phyloP scores from a whole-genome alignment of 176 grass and related monocot species.

The Pontederia paniculata region DNA sequence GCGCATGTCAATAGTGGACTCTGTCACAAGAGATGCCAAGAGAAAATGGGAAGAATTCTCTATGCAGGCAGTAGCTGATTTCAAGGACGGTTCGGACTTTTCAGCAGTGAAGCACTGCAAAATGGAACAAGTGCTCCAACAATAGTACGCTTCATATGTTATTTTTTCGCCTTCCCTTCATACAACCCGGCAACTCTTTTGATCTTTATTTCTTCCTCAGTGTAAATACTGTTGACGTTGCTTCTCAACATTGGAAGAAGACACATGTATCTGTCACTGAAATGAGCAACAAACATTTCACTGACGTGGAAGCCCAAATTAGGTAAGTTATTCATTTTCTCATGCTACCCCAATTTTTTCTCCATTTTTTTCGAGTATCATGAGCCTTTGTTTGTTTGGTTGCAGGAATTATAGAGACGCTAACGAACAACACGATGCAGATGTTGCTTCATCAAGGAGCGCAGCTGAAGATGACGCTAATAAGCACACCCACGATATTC shows the following conservation, averaged over 20 bases:
- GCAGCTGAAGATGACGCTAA: conserved; percentile 36
- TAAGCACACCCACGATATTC: conserved; percentile 38
- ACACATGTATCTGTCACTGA: conserved; percentile 57
- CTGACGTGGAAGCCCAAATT: conserved; percentile 66
- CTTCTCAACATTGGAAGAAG: conserved; percentile 67
- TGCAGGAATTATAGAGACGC: conserved; percentile 45
- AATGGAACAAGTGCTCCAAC: conserved; percentile 65
- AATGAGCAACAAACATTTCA: conserved; percentile 54
- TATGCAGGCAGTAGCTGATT: conserved; percentile 57
- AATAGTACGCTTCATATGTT: conserved; percentile 35
- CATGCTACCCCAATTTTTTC: neutral
- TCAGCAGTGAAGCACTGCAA: conserved; percentile 83
- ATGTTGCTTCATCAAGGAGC: conserved; percentile 45
- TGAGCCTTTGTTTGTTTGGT: conserved; percentile 6
- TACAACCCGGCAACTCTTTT: neutral
- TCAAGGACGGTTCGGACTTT: conserved; percentile 46
- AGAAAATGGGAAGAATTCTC: conserved; percentile 95
- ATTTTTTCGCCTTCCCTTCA: neutral
- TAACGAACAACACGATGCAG: conserved; percentile 62
- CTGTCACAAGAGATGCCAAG: conserved; percentile 68
- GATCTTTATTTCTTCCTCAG: conserved; percentile 19
- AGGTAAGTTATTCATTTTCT: conserved; percentile 29
- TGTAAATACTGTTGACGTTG: conserved; percentile 46
- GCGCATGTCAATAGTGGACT: conserved; percentile 44
- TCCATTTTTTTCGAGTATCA: neutral